Percentiles rank a stretch among this genome's conserved stretches.
phyloP scores from a whole-genome alignment of 2,329 filamentous ascomycete species.

The Coniochaeta pulveracea region DNA sequence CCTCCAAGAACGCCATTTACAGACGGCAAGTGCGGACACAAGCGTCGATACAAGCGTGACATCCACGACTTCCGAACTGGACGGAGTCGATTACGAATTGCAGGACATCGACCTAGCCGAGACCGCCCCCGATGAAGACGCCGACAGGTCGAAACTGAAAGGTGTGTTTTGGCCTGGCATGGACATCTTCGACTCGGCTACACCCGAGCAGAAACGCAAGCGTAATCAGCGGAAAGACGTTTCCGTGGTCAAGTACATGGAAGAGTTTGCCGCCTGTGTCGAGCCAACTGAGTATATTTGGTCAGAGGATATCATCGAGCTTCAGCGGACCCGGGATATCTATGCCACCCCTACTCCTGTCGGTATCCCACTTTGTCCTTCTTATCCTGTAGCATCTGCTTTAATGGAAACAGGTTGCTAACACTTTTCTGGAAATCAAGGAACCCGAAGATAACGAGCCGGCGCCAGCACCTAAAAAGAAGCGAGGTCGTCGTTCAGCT shows the following conservation, averaged over 20 bases:
- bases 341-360: conserved; percentile 47
- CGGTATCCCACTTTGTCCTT: conserved; percentile 33
- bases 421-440: conserved; percentile 3
- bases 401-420: background rate
- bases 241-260: conserved; percentile 58
- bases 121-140: conserved; percentile 14
- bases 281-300: conserved; percentile 56
- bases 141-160: conserved; percentile 43
- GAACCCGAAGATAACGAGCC: conserved; percentile 11
- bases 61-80: conserved; percentile 18
- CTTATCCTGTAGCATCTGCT: background rate
- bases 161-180: conserved; percentile 68
- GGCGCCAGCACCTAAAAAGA: conserved; percentile 9
- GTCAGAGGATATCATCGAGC: conserved; percentile 35
- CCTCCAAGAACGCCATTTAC: conserved; percentile 6
- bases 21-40: background rate
- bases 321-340: conserved; percentile 43
- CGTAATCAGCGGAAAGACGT: conserved; percentile 69
- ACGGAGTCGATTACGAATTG: conserved; percentile 13
- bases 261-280: conserved; percentile 51
- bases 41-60: conserved; percentile 17
- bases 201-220: conserved; percentile 59
- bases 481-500: conserved; percentile 10
- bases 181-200: conserved; percentile 72
- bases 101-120: conserved; percentile 16